Evolutionary conservation across 805 yeast genomes (phyloP), one percentile per base, ranked within the genome.

Genomic region (Ogataea methylovora): DNA sequence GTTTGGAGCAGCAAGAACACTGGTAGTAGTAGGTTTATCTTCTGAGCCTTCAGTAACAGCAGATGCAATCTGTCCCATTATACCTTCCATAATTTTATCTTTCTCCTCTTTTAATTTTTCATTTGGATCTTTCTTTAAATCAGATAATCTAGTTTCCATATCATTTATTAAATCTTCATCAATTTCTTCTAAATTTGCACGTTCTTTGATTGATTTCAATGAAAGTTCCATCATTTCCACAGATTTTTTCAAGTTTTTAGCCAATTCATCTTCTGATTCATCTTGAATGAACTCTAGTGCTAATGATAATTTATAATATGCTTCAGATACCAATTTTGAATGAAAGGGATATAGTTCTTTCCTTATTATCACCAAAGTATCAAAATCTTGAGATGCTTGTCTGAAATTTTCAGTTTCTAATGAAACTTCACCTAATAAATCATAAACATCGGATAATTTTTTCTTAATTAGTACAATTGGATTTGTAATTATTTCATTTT

Each of bases 321-420:
- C 78, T 54, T 86, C 95, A 13, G 88, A 78, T 8, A 84, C 64
- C 29, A 77, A 57, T 3, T 81, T 64, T 2, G 83, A 70, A 8
- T 60, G 56, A n/a, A 57, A 54, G 3, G 69, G 69, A 46, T 67
- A 79, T 10, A 83, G 51, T 36, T 72, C 58, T 32, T 60, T 49
- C 52, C 84, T 69, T 29, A 79, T 57, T 20, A 70, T 58, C 23
- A 84, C 64, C 27, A 85, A 66, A 14, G 71, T 58, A 30, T 66
- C 61, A 37, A 86, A 74, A 54, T 88, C 95, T 14, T 61, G 61
- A 0, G 80, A 71, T 0, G 96, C 84, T 54, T 85, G 94, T 12
- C 65, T 59, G 55, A 87, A 87, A 56, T 85, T 84, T 47, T 90
- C 97, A 2, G 92, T 74, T 51, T 90, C 98, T 29, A 88, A 64